phyloP scores from a whole-genome alignment of 352 stramenopile genomes.

The Globisporangium camurandrum region DNA sequence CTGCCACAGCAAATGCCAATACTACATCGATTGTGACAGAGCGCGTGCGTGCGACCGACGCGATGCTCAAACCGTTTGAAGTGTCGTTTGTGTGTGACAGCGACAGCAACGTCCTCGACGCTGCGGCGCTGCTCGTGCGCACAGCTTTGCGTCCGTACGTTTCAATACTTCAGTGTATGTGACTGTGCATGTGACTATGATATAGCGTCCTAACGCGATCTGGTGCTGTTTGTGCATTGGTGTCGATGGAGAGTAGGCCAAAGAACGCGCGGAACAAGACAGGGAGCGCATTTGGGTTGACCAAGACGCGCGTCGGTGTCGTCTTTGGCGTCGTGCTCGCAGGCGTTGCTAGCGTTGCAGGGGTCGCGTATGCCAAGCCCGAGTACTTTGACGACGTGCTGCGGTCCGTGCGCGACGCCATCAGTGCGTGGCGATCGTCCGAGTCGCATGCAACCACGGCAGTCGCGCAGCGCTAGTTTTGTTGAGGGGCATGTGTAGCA shows the following conservation, averaged over 20 bases:
- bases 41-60: slow-evolving; percentile 44
- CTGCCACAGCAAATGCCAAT: too few relatives aligned
- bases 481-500: background rate
- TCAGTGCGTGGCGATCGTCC: background rate
- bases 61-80: slow-evolving; percentile 39
- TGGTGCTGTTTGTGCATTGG: background rate
- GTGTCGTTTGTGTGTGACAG: slow-evolving; percentile 38
- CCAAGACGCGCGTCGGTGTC: slow-evolving; percentile 11
- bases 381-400: background rate
- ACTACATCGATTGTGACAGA: too few relatives aligned
- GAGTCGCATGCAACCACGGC: too few relatives aligned
- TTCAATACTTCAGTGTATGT: background rate
- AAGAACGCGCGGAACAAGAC: slow-evolving; percentile 42
- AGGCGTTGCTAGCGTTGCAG: background rate
- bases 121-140: slow-evolving; percentile 31
- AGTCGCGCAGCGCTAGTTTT: background rate
- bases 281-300: slow-evolving; percentile 18
- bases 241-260: slow-evolving; percentile 14
- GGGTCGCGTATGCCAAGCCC: slow-evolving; percentile 1
- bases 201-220: background rate
- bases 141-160: slow-evolving; percentile 51
- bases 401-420: background rate
- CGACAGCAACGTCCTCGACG: slow-evolving; percentile 23
- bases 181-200: background rate
- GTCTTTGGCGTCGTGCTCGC: slow-evolving; percentile 7